Conservation (phyloP, 139 green algal species). For the Desmodesmus armatus region DNA sequence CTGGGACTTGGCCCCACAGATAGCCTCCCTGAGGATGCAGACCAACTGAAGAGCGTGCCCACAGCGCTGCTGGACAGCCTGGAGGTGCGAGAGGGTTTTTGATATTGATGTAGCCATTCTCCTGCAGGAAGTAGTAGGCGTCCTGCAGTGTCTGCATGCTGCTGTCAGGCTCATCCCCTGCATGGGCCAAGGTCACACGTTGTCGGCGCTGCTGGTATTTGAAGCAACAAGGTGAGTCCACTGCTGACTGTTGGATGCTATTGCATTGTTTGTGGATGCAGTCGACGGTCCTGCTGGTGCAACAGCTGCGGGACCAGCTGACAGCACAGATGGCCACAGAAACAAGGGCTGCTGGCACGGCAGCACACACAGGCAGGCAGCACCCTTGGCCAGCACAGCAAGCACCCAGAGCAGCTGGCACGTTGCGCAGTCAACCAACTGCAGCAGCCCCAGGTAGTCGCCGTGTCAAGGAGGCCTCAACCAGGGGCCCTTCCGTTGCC, state of each 20-base stretch:
- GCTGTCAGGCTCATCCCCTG: too few species aligned
- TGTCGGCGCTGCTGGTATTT: too few species aligned
- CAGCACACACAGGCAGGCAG: neutral
- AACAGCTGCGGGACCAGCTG: neutral
- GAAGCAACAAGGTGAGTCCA: too few species aligned
- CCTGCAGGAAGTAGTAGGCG: too few species aligned
- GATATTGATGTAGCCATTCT: too few species aligned
- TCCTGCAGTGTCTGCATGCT: too few species aligned
- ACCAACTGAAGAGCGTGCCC: neutral
- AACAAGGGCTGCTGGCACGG: too few species aligned
- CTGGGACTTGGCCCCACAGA: neutral
- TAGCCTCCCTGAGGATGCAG: neutral
- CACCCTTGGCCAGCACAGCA: neutral
- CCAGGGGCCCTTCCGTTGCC: too few species aligned
- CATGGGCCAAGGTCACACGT: too few species aligned
- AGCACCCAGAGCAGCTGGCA: neutral
- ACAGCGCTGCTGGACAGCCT: neutral
- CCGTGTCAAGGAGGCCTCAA: neutral
- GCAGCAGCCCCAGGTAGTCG: neutral
- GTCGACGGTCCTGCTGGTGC: constrained; percentile 11
- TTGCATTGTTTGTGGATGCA: too few species aligned
- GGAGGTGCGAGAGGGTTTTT: neutral
- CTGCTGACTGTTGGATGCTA: too few species aligned
- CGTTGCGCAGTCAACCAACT: neutral
- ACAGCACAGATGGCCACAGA: neutral